Conservation (phyloP, 2,329 filamentous ascomycete species). For the Beauveria caledonica region DNA sequence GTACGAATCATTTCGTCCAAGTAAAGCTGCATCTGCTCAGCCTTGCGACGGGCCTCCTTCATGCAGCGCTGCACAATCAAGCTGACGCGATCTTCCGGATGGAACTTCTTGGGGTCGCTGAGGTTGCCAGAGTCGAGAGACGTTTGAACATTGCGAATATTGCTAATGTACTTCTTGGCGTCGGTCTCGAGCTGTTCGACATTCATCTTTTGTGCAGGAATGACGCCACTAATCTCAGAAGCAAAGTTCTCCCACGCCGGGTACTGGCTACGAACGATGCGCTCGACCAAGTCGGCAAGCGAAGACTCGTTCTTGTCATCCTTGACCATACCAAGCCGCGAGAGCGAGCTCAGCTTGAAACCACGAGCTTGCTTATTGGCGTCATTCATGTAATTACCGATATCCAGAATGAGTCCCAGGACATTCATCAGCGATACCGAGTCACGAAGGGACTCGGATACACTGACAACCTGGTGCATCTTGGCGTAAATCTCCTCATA, state of each 20-base stretch:
- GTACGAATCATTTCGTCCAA: slow-evolving; percentile 85
- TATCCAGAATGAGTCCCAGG: slow-evolving; percentile 88
- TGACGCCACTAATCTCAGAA: slow-evolving; percentile 73
- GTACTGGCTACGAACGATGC: slow-evolving; percentile 93
- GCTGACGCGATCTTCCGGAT: slow-evolving; percentile 89
- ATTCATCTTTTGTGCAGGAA: slow-evolving; percentile 80
- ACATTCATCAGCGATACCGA: slow-evolving; percentile 95
- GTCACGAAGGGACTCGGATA: slow-evolving; percentile 83
- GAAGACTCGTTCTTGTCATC: slow-evolving; percentile 98
- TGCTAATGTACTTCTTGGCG: slow-evolving; percentile 87
- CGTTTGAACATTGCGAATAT: slow-evolving; percentile 86
- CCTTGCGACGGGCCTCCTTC: slow-evolving; percentile 94
- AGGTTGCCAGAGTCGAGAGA: slow-evolving; percentile 90
- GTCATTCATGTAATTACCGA: slow-evolving; percentile 99
- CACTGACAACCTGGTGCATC: slow-evolving; percentile 74
- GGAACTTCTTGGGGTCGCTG: slow-evolving; percentile 95
- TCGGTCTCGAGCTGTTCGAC: slow-evolving; percentile 85
- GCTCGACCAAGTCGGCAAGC: slow-evolving; percentile 89
- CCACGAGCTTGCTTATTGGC: slow-evolving; percentile 96
- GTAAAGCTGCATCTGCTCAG: slow-evolving; percentile 90
- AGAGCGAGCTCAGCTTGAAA: slow-evolving; percentile 94
- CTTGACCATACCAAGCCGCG: slow-evolving; percentile 92
- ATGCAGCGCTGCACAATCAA: slow-evolving; percentile 87
- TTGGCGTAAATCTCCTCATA: slow-evolving; percentile 88
- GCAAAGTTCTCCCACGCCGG: slow-evolving; percentile 88